Percentiles rank a stretch among this genome's conserved stretches.
Evolutionary conservation across 2,329 filamentous ascomycete species (phyloP).

Genomic region (Fusarium citri): DNA sequence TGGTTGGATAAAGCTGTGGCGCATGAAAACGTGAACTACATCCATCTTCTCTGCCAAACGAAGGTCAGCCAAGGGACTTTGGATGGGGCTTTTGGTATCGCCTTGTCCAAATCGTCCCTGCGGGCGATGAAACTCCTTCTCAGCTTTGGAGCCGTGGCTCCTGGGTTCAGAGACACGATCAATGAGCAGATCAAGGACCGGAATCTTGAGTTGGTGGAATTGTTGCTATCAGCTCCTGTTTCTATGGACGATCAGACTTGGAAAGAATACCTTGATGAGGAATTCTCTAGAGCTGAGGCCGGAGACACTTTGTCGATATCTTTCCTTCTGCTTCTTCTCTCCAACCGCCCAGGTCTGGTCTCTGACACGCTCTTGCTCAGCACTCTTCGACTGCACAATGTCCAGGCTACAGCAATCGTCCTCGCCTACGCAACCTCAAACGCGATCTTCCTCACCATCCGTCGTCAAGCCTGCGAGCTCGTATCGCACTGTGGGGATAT

Average conservation of each 20-base stretch:
- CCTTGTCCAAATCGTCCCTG: not conserved
- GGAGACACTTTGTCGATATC: not conserved
- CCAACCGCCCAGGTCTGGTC: not conserved
- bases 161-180: not conserved
- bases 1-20: constrained; percentile 13
- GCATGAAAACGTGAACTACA: constrained; percentile 12
- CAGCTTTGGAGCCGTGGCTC: constrained; percentile 21
- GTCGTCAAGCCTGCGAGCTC: not conserved
- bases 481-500: not conserved
- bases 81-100: constrained; percentile 15
- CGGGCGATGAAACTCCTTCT: not conserved
- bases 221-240: constrained; percentile 7
- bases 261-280: constrained; percentile 5
- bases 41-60: constrained; percentile 21
- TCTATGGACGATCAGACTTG: not conserved
- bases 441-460: not conserved
- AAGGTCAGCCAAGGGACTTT: constrained; percentile 1
- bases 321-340: not conserved
- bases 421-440: constrained; percentile 11
- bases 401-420: constrained; percentile 3
- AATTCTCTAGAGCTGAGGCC: not conserved
- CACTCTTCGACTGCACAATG: not conserved
- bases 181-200: not conserved
- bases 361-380: not conserved
- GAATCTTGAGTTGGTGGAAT: not conserved